Percentiles rank a stretch among this genome's conserved stretches.
Conservation (phyloP, 352 stramenopile genomes). For the Globisporangium polare region DNA sequence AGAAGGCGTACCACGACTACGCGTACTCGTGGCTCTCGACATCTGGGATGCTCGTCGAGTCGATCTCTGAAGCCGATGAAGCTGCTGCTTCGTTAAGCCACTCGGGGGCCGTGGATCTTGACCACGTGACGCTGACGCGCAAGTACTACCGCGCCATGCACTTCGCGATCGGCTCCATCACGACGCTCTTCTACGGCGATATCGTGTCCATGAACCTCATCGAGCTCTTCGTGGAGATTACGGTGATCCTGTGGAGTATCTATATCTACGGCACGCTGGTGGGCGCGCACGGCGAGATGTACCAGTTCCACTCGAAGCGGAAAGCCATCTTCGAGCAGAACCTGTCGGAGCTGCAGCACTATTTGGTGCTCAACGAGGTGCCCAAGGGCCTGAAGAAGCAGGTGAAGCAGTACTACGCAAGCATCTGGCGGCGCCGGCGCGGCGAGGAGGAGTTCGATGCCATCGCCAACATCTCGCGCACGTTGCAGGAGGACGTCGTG, state of each 20-base stretch:
- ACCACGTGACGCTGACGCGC: constrained; percentile 30
- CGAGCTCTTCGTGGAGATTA: constrained; percentile 55
- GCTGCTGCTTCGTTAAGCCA: constrained; percentile 7
- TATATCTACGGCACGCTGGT: constrained; percentile 73
- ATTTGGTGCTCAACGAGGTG: constrained; percentile 63
- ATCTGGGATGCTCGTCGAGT: constrained; percentile 41
- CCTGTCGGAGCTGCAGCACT: constrained; percentile 62
- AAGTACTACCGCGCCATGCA: constrained; percentile 68
- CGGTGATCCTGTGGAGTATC: constrained; percentile 54
- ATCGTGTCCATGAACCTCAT: constrained; percentile 64
- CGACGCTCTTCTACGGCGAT: constrained; percentile 67
- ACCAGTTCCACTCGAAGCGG: constrained; percentile 37
- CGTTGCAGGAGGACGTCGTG: constrained; percentile 59
- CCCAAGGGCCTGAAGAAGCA: constrained; percentile 63
- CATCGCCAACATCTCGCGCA: constrained; percentile 40
- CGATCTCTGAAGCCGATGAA: constrained; percentile 7
- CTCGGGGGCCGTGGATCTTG: constrained; percentile 19
- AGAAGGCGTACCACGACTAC: constrained; percentile 33
- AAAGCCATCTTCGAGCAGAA: constrained; percentile 66
- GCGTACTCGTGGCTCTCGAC: constrained; percentile 53
- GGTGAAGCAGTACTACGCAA: constrained; percentile 67
- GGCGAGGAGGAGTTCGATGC: constrained; percentile 54
- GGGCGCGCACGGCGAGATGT: constrained; percentile 46
- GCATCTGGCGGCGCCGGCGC: constrained; percentile 48
- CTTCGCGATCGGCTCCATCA: constrained; percentile 62